Base-by-base conservation (phyloP, 2,329 filamentous ascomycete species). In the Coleophoma eucalyptorum region DNA sequence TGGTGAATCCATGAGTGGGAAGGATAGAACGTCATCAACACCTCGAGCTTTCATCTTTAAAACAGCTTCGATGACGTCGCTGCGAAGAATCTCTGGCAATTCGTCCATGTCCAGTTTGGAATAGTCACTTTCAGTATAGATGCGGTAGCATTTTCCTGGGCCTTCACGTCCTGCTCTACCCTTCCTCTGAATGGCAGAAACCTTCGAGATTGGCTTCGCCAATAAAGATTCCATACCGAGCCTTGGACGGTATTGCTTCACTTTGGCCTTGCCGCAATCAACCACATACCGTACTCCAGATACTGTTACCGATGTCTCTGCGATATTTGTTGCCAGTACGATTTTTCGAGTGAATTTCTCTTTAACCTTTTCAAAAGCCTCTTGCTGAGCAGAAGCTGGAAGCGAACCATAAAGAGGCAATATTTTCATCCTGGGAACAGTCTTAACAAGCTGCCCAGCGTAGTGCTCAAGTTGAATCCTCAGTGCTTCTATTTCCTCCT, bases 301-400 rank as follows among this genome's bases (percentile, higher is more conserved):
- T 0, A 99, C 92, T 0, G 94, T 99, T 52, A 99, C 89, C 1
- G 94, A 97, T 0, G 94, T 97, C 68, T 99, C 94, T n/a, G 94
- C 94, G 61, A 99, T 97, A 63, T 99, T 99, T 13, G 94, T 99
- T 0, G 92, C 87, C 1, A 99, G 74, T 0, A 99, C 91, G 12
- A 97, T 79, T 65, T 97, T 97, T 41, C 94, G 81, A 0, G 90
- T 95, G 50, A 78, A 80, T n/a, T 77, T 77, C 2, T 83, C 80
- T 50, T 82, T 82, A 19, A 88, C 79, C 1, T 89, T 87, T 49
- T 86, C 76, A 66, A 99, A 97, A 10, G 95, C 91, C 19, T 84
- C 81, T 58, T 96, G 89, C 61, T 99, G 94, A 0, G 88, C 87
- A 48, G 86, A 81, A 58, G 94, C 90, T 1, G 93, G 89, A 5